Evolutionary conservation across 306 rosid genomes (phyloP).

Genomic region (Malus sieversii): DNA sequence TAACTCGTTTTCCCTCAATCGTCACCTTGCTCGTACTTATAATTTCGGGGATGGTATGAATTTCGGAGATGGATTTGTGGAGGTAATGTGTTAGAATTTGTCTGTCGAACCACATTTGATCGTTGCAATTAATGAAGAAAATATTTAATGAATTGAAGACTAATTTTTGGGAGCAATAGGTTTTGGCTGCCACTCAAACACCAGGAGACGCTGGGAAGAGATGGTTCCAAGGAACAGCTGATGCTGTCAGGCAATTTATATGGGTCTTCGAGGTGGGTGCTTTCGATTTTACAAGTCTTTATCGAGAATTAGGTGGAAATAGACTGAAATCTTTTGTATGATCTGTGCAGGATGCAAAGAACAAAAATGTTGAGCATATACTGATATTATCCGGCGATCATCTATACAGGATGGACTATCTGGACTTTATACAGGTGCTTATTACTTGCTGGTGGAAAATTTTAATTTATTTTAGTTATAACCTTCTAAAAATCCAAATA

Average conservation of each 20-base stretch:
- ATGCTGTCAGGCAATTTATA: slow-evolving; percentile 85
- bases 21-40: slow-evolving; percentile 72
- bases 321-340: not conserved
- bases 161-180: slow-evolving; percentile 40
- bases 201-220: slow-evolving; percentile 79
- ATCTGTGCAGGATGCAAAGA: slow-evolving; percentile 68
- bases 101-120: not conserved
- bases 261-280: slow-evolving; percentile 88
- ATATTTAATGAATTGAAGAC: not conserved
- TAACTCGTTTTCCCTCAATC: slow-evolving; percentile 85
- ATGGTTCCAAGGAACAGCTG: slow-evolving; percentile 98
- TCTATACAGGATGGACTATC: slow-evolving; percentile 86
- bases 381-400: slow-evolving; percentile 90
- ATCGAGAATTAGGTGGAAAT: not conserved
- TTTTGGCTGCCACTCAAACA: slow-evolving; percentile 94
- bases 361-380: slow-evolving; percentile 78
- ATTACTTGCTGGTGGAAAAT: not conserved
- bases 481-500: not conserved
- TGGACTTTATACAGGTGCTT: slow-evolving; percentile 72
- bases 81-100: slow-evolving; percentile 32
- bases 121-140: not conserved
- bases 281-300: not conserved
- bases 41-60: slow-evolving; percentile 71
- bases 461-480: not conserved
- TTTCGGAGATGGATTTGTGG: slow-evolving; percentile 85